Percentiles rank a stretch among this genome's conserved stretches.
Evolutionary conservation across 345 rosid species (phyloP).

Genomic region (Citrus trifoliata): DNA sequence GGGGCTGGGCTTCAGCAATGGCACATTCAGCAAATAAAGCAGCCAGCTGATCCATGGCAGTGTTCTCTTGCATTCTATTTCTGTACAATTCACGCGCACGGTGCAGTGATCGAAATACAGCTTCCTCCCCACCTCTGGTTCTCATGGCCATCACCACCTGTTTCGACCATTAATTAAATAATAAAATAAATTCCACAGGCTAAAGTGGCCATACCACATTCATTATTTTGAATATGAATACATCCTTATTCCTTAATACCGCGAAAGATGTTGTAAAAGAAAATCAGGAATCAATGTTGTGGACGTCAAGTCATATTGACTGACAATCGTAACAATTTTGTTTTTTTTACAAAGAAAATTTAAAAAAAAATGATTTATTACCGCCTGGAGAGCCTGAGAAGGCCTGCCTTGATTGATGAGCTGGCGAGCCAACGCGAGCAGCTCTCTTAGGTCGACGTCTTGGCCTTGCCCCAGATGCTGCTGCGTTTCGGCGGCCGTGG

Average conservation of each 20-base stretch:
- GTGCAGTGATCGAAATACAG: slow-evolving; percentile 56
- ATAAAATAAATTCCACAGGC: not conserved
- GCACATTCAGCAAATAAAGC: slow-evolving; percentile 90
- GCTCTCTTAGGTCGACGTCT: slow-evolving; percentile 30
- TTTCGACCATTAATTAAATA: slow-evolving; percentile 11
- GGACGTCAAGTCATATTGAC: no score
- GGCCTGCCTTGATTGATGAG: slow-evolving; percentile 78
- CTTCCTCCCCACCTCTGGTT: slow-evolving; percentile 74
- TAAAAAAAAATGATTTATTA: slow-evolving; percentile 8
- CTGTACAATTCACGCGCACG: slow-evolving; percentile 77
- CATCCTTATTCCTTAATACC: no score
- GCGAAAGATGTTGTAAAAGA: no score
- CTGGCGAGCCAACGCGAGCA: slow-evolving; percentile 64
- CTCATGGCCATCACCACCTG: slow-evolving; percentile 84
- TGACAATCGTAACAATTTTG: no score
- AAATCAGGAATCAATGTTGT: no score
- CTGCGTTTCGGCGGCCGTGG: slow-evolving; percentile 1
- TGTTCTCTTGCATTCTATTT: slow-evolving; percentile 46
- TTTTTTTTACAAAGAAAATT: no score
- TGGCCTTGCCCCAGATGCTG: slow-evolving; percentile 17
- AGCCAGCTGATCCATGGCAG: slow-evolving; percentile 75
- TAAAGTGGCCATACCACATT: no score
- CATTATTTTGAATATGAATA: no score
- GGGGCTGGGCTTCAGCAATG: slow-evolving; percentile 76
- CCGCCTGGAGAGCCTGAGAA: slow-evolving; percentile 90